Percentiles rank a stretch among this genome's conserved stretches.
Evolutionary conservation across 2,329 filamentous ascomycete species (phyloP).

Genomic region (Calonectria montana): DNA sequence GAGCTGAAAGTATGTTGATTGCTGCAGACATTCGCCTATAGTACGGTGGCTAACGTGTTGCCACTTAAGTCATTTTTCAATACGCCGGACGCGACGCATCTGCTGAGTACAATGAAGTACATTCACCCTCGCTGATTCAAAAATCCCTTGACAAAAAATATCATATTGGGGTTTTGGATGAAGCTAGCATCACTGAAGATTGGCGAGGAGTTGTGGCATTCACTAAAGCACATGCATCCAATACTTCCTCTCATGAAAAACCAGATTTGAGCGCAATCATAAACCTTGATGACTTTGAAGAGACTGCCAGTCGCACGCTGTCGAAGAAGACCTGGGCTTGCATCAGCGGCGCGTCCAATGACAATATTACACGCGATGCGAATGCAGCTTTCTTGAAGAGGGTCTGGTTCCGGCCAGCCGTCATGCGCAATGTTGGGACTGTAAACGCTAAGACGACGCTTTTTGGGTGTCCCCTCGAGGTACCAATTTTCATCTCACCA

Average conservation of each 20-base stretch:
- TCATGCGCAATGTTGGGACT: conserved; percentile 36
- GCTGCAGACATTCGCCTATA: neutral
- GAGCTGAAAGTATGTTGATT: neutral
- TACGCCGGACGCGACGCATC: conserved; percentile 18
- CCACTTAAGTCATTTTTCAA: conserved; percentile 10
- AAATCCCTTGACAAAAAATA: conserved; percentile 6
- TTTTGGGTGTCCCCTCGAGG: conserved; percentile 33
- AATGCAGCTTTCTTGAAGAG: conserved; percentile 30
- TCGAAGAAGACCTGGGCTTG: conserved; percentile 39
- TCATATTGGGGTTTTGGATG: conserved; percentile 33
- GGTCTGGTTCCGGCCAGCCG: conserved; percentile 39
- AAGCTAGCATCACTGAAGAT: neutral
- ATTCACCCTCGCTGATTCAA: conserved; percentile 11
- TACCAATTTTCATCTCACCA: conserved; percentile 38
- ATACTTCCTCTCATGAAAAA: neutral
- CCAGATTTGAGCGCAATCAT: conserved; percentile 31
- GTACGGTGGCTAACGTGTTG: neutral
- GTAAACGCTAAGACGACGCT: conserved; percentile 30
- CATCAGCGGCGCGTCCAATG: conserved; percentile 39
- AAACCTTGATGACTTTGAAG: conserved; percentile 42
- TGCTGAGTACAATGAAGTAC: conserved; percentile 4
- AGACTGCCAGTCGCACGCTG: conserved; percentile 20
- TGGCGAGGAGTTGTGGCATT: neutral
- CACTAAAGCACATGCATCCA: neutral
- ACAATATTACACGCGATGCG: conserved; percentile 37